phyloP scores from a whole-genome alignment of 345 rosid genomes.

The Rhodomyrtus tomentosa region DNA sequence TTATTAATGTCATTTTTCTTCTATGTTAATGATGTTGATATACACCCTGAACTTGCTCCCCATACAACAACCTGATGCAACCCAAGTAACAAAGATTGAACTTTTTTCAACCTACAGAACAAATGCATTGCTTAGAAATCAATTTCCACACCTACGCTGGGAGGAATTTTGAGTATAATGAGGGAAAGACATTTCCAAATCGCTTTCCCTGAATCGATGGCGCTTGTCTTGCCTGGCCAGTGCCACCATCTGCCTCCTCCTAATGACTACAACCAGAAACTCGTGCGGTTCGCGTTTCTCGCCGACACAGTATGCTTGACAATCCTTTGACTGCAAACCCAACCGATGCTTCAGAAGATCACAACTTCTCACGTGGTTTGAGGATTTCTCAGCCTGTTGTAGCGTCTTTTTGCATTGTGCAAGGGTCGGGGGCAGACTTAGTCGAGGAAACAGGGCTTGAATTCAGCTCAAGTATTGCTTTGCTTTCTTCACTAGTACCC shows the following conservation, averaged over 20 bases:
- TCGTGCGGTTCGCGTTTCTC: neutral
- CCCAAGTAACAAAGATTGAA: neutral
- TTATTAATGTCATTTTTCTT: too few relatives aligned
- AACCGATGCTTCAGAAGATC: neutral
- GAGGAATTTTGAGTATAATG: neutral
- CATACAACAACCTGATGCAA: neutral
- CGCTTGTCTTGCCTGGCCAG: neutral
- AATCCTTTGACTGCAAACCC: neutral
- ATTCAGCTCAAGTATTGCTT: constrained; percentile 37
- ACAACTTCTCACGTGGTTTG: neutral
- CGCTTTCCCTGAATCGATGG: neutral
- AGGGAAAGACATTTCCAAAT: neutral
- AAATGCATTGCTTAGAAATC: neutral
- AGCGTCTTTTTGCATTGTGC: constrained; percentile 12
- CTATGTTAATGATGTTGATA: neutral
- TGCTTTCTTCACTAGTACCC: constrained; percentile 45
- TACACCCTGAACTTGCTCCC: neutral
- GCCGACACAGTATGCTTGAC: neutral
- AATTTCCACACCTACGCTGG: neutral
- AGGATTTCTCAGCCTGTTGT: neutral
- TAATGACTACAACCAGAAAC: neutral
- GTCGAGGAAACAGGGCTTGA: constrained; percentile 29
- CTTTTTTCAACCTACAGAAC: neutral
- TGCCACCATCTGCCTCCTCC: neutral
- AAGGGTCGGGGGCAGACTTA: constrained; percentile 25